Evolutionary conservation across 2,329 filamentous ascomycete genomes (phyloP).

Genomic region (Corynespora cassiicola): DNA sequence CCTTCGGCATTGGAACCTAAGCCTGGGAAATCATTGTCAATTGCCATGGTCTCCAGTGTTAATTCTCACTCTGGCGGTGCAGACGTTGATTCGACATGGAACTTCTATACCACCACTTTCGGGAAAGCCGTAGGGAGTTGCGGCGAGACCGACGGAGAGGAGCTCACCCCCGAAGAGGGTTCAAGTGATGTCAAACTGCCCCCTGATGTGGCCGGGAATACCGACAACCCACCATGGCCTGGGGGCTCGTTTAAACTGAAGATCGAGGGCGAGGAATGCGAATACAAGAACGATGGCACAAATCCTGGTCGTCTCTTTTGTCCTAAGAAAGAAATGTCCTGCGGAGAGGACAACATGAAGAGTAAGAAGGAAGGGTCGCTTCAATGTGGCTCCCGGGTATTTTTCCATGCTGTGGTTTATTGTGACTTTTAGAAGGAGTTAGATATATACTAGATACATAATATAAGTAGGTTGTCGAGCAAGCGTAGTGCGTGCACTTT

Average conservation of each 20-base stretch:
- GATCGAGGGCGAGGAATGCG: conserved; percentile 12
- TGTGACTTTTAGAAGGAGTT: too few species aligned
- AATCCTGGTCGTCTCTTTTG: conserved; percentile 17
- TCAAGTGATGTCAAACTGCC: conserved; percentile 5
- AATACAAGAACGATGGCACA: conserved; percentile 17
- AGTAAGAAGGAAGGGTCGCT: conserved; percentile 8
- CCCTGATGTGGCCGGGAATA: conserved; percentile 3
- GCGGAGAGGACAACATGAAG: conserved; percentile 11
- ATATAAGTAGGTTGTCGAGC: too few species aligned
- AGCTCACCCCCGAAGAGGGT: conserved; percentile 11
- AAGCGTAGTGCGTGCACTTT: too few species aligned
- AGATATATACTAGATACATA: too few species aligned
- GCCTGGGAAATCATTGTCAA: conserved; percentile 14
- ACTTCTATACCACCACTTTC: conserved; percentile 13
- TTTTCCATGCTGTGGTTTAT: conserved; percentile 12
- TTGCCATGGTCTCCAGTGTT: conserved; percentile 12
- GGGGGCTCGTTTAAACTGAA: conserved; percentile 14
- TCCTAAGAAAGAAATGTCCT: conserved; percentile 10
- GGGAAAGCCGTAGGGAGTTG: conserved; percentile 13
- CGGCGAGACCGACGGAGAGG: conserved; percentile 8
- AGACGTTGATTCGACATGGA: conserved; percentile 6
- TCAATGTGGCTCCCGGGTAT: conserved; percentile 5
- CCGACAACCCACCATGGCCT: conserved; percentile 13
- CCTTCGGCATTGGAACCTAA: conserved; percentile 3
- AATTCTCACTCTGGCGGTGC: conserved; percentile 12